These are phyloP conservation scores for Seiridium unicorne DNA, from an alignment of 2,329 filamentous ascomycete genomes.

Conservation along the genomic window DNA sequence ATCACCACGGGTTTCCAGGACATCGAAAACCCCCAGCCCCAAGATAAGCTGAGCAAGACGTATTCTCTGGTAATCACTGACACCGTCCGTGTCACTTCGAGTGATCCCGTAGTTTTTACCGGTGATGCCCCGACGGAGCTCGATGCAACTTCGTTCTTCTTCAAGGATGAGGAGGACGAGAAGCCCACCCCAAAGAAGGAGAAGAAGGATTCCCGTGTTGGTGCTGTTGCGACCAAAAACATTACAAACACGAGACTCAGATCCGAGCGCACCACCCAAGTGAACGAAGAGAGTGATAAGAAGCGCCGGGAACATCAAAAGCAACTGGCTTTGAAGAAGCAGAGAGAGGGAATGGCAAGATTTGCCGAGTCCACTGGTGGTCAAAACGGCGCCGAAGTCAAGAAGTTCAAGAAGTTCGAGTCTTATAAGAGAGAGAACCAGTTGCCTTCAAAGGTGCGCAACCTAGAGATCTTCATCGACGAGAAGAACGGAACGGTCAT, in stretches of 20 bases:
- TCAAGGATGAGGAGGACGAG: conserved; percentile 91
- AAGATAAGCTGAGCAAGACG: conserved; percentile 84
- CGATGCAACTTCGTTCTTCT: conserved; percentile 96
- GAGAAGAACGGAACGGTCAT: conserved; percentile 87
- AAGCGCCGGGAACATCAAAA: conserved; percentile 89
- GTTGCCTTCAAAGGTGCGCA: conserved; percentile 77
- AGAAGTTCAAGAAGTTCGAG: conserved; percentile 98
- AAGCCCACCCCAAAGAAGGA: conserved; percentile 86
- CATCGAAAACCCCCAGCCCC: conserved; percentile 80
- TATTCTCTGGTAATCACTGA: conserved; percentile 92
- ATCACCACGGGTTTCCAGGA: conserved; percentile 89
- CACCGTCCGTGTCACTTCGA: conserved; percentile 80
- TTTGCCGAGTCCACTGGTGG: conserved; percentile 84
- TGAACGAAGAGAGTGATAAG: conserved; percentile 86
- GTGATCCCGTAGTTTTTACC: conserved; percentile 86
- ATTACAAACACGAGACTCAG: conserved; percentile 92
- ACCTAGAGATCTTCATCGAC: conserved; percentile 87
- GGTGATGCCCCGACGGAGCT: conserved; percentile 88
- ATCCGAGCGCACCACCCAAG: conserved; percentile 83
- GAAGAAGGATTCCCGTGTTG: conserved; percentile 79
- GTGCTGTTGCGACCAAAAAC: conserved; percentile 89
- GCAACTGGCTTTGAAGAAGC: conserved; percentile 82
- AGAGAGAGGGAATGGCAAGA: conserved; percentile 79
- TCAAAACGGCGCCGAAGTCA: conserved; percentile 86
- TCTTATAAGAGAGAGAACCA: conserved; percentile 99